Conservation (phyloP, 495 filamentous ascomycete species). For the Aspergillus cristatus region DNA sequence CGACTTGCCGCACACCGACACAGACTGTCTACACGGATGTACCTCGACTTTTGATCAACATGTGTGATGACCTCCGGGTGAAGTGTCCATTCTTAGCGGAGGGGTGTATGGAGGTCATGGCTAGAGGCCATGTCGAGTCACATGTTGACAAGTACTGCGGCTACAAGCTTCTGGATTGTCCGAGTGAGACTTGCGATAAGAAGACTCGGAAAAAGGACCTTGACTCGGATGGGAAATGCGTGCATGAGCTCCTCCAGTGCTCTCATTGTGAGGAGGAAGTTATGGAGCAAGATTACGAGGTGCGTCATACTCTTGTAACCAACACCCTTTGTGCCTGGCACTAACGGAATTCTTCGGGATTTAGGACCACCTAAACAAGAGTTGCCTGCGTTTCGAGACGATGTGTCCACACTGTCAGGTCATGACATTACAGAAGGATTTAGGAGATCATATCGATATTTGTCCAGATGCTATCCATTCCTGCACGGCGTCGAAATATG, state of each 20-base stretch:
- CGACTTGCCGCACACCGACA: slow-evolving; percentile 36
- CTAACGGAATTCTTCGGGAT: not conserved
- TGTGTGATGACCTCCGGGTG: slow-evolving; percentile 70
- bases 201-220: slow-evolving; percentile 42
- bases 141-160: slow-evolving; percentile 71
- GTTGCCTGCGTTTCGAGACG: slow-evolving; percentile 41
- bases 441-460: slow-evolving; percentile 39
- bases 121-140: slow-evolving; percentile 58
- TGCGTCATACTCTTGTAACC: slow-evolving; percentile 14
- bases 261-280: slow-evolving; percentile 43
- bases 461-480: slow-evolving; percentile 46
- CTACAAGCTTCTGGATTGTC: slow-evolving; percentile 57
- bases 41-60: slow-evolving; percentile 46
- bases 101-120: slow-evolving; percentile 55
- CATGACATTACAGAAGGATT: slow-evolving; percentile 36
- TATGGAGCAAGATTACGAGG: slow-evolving; percentile 51
- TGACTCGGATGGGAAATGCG: slow-evolving; percentile 34
- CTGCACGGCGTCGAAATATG: slow-evolving; percentile 47
- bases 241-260: slow-evolving; percentile 48
- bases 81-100: slow-evolving; percentile 54
- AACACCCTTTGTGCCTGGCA: slow-evolving; percentile 1
- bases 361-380: slow-evolving; percentile 38
- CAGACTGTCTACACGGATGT: slow-evolving; percentile 30
- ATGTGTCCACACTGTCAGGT: slow-evolving; percentile 45
- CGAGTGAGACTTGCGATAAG: slow-evolving; percentile 37